Evolutionary conservation across 1,139 yeast genomes (phyloP).

Genomic region (Debaryomycetaceae sp.): DNA sequence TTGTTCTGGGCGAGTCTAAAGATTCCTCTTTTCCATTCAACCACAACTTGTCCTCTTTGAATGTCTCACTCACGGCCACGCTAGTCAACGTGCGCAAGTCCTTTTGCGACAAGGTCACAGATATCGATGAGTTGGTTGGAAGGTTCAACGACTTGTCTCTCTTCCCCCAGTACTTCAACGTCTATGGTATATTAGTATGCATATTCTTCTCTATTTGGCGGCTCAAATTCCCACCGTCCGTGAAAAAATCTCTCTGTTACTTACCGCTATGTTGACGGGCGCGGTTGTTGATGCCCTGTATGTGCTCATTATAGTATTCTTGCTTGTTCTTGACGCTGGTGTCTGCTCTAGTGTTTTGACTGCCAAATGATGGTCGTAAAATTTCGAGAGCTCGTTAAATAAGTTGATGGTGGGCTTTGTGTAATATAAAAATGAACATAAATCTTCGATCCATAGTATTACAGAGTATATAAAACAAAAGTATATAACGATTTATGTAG

Average conservation of each 20-base stretch:
- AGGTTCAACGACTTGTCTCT: constrained; percentile 81
- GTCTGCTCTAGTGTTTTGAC: constrained; percentile 1
- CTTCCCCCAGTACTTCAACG: constrained; percentile 98
- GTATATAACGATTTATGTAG: neutral
- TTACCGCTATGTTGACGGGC: constrained; percentile 93
- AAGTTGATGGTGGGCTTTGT: neutral
- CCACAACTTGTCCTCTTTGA: constrained; percentile 68
- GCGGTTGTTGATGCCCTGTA: constrained; percentile 86
- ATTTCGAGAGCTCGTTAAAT: neutral
- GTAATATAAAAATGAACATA: neutral
- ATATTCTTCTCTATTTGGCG: neutral
- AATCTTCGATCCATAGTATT: neutral
- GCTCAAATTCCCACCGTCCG: neutral
- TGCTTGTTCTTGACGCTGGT: neutral
- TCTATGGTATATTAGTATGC: constrained; percentile 40
- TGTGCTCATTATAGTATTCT: constrained; percentile 33
- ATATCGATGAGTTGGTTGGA: constrained; percentile 93
- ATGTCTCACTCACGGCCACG: constrained; percentile 63
- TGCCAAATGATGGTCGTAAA: constrained; percentile 3
- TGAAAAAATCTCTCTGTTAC: constrained; percentile 18
- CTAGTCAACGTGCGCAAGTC: constrained; percentile 90
- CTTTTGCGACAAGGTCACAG: constrained; percentile 87
- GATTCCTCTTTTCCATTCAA: constrained; percentile 76
- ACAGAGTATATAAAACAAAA: neutral
- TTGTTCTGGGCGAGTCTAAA: constrained; percentile 65